Base-by-base conservation (phyloP, 228 moss, liverwort and hornwort genomes). In the Sphagnum fallax region DNA sequence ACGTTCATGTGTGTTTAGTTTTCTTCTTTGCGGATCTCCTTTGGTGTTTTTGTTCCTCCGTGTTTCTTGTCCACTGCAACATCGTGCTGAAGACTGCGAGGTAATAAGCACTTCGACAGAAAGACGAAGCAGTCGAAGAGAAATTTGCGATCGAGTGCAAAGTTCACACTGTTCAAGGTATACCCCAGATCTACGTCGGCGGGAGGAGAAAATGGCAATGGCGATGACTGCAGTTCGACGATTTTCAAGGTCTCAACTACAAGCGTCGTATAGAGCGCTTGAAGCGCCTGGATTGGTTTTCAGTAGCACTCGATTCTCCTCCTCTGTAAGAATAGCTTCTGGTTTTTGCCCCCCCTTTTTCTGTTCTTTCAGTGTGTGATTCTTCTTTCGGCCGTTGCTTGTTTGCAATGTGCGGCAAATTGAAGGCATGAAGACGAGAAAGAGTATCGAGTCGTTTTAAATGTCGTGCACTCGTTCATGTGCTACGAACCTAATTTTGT, bases 171-270 rank as follows among this genome's bases (percentile, higher is more conserved):
- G 32, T 32, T 32, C 32, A 32, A 32, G 32, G 32, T 32, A 32
- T 32, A 32, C 32, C 32, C 32, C 32, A 32, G 32, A 32, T 32
- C 32, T 32, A 32, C 2, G 3, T 32, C 32, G 32, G 32, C 32
- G 32, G 32, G 32, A 32, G 32, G 32, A 32, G 32, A 32, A 32
- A 32, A 55, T 9, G 52, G 80, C 70, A 10, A 89, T 90, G 87
- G 87, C 91, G 63, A 76, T 88, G 78, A 76, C 85, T 4, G 83
- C 88, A 16, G 69, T 93, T 66, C 84, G 82, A 6, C 81, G 90
- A 11, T 66, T 90, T 10, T 76, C 78, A 14, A 75, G 69, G 50
- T 69, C 76, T 53, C 84, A 90, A 52, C 67, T 80, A 62, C 75
- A 84, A 64, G 73, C 69, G 52, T 48, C 77, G 63, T 64, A 69